Evolutionary conservation across 495 filamentous ascomycete species (phyloP), one percentile per base, ranked within the genome.

Genomic region (Penicillium steckii): DNA sequence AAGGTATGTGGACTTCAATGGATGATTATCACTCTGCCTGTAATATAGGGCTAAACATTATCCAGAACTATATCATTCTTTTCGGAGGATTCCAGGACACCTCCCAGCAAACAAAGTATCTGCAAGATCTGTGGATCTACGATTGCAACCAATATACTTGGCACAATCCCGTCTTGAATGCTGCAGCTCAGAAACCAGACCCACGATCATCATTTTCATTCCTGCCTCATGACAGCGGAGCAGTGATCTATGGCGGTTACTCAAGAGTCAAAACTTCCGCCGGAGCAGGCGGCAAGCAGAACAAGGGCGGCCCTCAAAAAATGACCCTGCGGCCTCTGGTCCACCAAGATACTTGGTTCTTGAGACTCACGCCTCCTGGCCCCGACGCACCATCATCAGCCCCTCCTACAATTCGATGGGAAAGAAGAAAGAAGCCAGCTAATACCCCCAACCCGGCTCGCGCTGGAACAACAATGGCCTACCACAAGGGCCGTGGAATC

Each of bases 71-170:
- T 59, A 85, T 90, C 30, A 72, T 91, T 29, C 67, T 88, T 7
- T 87, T 87, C 53, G 88, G 87, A 56, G 90, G 94, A 8, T 98
- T 98, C 66, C 94, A 97, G 69, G 94, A 98, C 65, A 97, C 93
- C 13, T 89, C 90, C 8, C 86, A 93, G 60, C 85, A 89, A 64
- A 96, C 94, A 5, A 94, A 90, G 59, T 98, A 97, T 65, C 78
- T 98, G 10, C 79, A 81, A 52, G 79, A 81, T 55, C 59, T 87
- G 21, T 88, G 84, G 84, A 73, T 88, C 18, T 88, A 86, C 58
- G 84, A 88, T 56, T 84, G 80, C 61, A 67, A 81, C 41, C 87
- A 82, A 58, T 93, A 85, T 59, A 74, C 81, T 37, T 96, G 91
- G 91, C 78, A 86, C 65, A 85, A 74, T 50, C 89, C 90, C 0